Conservation (phyloP, 495 filamentous ascomycete species). For the Pyronema omphalodes region DNA sequence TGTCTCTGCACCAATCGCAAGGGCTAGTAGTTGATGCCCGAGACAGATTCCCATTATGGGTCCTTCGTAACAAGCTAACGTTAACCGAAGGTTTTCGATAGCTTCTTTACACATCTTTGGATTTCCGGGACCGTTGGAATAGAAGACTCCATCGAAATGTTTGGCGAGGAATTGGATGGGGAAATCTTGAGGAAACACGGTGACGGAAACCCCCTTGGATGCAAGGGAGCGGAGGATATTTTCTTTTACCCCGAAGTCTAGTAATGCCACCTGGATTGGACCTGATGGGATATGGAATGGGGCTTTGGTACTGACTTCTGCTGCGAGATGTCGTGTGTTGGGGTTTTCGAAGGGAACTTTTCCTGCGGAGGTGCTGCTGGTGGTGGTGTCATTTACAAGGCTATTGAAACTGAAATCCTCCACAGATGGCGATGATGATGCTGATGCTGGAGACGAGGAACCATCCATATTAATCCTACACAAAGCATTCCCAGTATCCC, state of each 20-base stretch:
- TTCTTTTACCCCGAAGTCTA: constrained; percentile 98
- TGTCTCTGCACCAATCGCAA: constrained; percentile 68
- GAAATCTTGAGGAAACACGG: constrained; percentile 87
- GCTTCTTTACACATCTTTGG: constrained; percentile 88
- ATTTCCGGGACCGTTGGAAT: constrained; percentile 93
- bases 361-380: too few species aligned
- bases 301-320: constrained; percentile 87
- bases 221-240: constrained; percentile 94
- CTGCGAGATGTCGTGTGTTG: constrained; percentile 86
- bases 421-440: too few species aligned
- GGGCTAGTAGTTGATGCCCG: constrained; percentile 70
- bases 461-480: constrained; percentile 90
- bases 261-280: constrained; percentile 73
- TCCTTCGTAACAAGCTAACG: constrained; percentile 77
- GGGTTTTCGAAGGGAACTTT: constrained; percentile 93
- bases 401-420: neutral
- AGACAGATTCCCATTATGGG: constrained; percentile 97
- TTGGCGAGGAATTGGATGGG: constrained; percentile 94
- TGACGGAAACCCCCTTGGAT: constrained; percentile 67
- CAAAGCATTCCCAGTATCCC: constrained; percentile 88
- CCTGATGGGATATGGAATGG: constrained; percentile 82
- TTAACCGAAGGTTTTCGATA: constrained; percentile 65
- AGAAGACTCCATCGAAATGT: constrained; percentile 96
- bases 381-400: constrained; percentile 80
- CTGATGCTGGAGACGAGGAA: too few species aligned